Evolutionary conservation across 169 alveolate species (phyloP), one percentile per base, ranked within the genome.

Genomic region (Amoebophrya sp.): DNA sequence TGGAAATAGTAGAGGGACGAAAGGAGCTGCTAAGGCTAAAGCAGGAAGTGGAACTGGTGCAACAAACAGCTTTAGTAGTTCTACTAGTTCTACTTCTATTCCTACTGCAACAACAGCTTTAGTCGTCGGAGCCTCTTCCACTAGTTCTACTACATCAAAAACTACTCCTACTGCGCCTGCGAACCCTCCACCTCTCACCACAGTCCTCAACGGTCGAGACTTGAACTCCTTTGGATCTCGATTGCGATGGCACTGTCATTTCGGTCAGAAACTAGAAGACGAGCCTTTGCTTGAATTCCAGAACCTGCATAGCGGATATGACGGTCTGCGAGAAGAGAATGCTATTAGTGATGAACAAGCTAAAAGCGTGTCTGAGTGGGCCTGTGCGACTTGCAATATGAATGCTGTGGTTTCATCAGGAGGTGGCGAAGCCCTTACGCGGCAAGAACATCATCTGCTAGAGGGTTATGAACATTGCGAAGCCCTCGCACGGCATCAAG

Each of bases 191-290:
- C n/a, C n/a, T n/a, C n/a, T n/a, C n/a, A n/a, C n/a, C 65, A 12
- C 65, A 6, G 65, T 18, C 29, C 29, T 65, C 83, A 65, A 65
- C 83, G 83, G 83, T 18, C 83, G 83, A 1, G 83, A 65, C 83
- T 36, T 65, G 36, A 65, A 65, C 83, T 6, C 33, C 26, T 65
- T 65, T 36, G 83, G 39, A 36, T 12, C 36, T 36, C 2, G 83
- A 26, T 26, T 65, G 83, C 83, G 83, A 6, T 65, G 83, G 83
- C 83, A 65, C 83, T 65, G 83, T 26, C 83, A 65, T 18, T 65
- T 65, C n/a, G 12, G 36, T 29, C 83, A 65, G 83, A 65, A 65
- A 18, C 33, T 65, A 18, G 83, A 65, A 18, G 83, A 65, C 83
- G 83, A 65, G 26, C 83, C 83, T 29, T 26, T 65, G 1, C 83